Percentiles rank a stretch among this genome's conserved stretches.
These are phyloP conservation scores for Dioscorea alata DNA, from an alignment of 106 monocot species.

Conservation along the genomic window DNA sequence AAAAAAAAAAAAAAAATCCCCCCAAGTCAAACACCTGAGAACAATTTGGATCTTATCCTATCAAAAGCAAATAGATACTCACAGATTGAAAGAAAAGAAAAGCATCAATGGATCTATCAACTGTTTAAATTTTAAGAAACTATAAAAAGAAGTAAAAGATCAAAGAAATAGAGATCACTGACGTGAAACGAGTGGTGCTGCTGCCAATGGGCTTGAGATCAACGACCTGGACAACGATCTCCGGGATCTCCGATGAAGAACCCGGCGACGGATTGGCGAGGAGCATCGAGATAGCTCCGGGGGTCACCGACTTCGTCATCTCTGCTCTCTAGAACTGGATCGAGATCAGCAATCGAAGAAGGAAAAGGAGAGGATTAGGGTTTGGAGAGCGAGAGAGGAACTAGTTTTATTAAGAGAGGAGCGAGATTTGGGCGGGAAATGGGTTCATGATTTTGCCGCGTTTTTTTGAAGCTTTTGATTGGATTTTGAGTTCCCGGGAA, in stretches of 20 bases:
- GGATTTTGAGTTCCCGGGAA: no score
- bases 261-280: constrained; percentile 64
- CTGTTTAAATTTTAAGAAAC: neutral
- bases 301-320: constrained; percentile 50
- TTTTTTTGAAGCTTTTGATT: neutral
- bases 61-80: neutral
- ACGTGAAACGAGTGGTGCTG: constrained; percentile 84
- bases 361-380: neutral
- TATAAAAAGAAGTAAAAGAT: neutral
- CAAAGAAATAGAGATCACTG: constrained; percentile 1
- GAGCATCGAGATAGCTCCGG: constrained; percentile 50
- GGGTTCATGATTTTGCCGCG: neutral
- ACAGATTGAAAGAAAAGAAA: neutral
- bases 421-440: neutral
- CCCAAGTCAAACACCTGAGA: neutral
- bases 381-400: neutral
- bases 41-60: neutral
- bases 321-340: neutral
- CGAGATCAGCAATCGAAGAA: neutral
- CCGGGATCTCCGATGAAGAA: constrained; percentile 39
- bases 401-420: neutral
- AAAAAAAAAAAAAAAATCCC: neutral
- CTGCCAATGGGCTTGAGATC: constrained; percentile 89
- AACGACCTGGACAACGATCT: constrained; percentile 84
- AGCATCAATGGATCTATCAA: neutral